Conservation (phyloP, 2,329 filamentous ascomycete genomes). For the Cytospora leucostoma region DNA sequence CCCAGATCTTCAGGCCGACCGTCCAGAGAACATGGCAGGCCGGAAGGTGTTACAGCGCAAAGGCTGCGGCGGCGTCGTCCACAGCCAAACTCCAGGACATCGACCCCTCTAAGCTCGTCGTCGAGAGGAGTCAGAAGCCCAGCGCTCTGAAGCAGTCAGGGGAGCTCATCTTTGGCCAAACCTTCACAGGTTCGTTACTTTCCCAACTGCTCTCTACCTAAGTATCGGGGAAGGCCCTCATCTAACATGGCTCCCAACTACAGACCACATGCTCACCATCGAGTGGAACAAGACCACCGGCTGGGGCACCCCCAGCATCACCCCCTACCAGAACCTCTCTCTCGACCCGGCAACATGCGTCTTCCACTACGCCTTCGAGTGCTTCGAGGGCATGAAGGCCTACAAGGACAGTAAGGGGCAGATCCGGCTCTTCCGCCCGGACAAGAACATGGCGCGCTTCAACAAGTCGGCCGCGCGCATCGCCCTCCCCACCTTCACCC, state of each 20-base stretch:
- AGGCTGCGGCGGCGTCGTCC: constrained; percentile 53
- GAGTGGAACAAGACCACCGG: constrained; percentile 88
- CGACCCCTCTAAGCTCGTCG: constrained; percentile 73
- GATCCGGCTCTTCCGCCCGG: constrained; percentile 87
- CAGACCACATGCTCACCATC: constrained; percentile 95
- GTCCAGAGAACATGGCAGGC: constrained; percentile 37
- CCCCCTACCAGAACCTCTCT: constrained; percentile 94
- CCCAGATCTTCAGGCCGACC: constrained; percentile 37
- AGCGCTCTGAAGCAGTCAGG: constrained; percentile 73
- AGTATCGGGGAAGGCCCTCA: neutral
- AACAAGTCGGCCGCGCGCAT: constrained; percentile 92
- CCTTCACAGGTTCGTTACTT: constrained; percentile 73
- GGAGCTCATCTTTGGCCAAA: constrained; percentile 84
- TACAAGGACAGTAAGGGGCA: constrained; percentile 84
- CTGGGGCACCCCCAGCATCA: constrained; percentile 82
- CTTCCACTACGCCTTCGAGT: constrained; percentile 97
- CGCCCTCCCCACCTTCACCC: constrained; percentile 84
- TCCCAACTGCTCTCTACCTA: neutral
- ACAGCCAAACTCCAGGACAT: constrained; percentile 63
- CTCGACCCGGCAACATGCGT: constrained; percentile 96
- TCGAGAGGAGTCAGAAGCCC: constrained; percentile 74
- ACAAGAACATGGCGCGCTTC: constrained; percentile 93
- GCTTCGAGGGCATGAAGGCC: constrained; percentile 99
- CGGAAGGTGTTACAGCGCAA: constrained; percentile 53
- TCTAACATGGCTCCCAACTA: neutral